Conservation (phyloP, 108 stramenopile species). For the Fragilariopsis cylindrus region DNA sequence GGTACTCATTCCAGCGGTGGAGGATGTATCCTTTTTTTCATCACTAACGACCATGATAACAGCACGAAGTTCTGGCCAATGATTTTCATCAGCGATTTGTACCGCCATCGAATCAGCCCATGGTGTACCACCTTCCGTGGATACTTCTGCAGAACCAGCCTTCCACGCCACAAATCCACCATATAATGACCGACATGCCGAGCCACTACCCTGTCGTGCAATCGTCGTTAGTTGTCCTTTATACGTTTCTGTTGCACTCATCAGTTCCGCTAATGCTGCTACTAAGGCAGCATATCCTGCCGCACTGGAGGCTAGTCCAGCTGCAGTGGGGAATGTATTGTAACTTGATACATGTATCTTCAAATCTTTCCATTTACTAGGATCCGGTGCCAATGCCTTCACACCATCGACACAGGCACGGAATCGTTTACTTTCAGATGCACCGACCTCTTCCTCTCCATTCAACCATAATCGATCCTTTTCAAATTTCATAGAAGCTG, state of each 20-base stretch:
- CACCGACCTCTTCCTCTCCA: constrained; percentile 71
- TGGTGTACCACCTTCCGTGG: constrained; percentile 41
- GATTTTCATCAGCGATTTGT: constrained; percentile 86
- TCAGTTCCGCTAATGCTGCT: constrained; percentile 77
- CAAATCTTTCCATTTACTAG: constrained; percentile 67
- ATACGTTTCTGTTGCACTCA: constrained; percentile 76
- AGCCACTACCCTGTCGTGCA: constrained; percentile 94
- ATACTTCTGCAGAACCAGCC: constrained; percentile 52
- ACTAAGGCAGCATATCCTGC: constrained; percentile 96
- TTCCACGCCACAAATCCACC: constrained; percentile 99
- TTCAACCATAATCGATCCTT: constrained; percentile 96
- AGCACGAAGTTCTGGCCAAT: constrained; percentile 97
- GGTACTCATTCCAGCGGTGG: constrained; percentile 93
- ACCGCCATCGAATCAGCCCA: constrained; percentile 91
- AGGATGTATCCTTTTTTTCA: constrained; percentile 93
- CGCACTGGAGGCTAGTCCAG: constrained; percentile 92
- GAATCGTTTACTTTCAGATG: constrained; percentile 61
- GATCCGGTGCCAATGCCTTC: constrained; percentile 55
- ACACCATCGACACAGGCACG: constrained; percentile 83
- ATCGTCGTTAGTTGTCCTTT: constrained; percentile 88
- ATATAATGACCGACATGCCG: constrained; percentile 92
- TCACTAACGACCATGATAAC: constrained; percentile 93
- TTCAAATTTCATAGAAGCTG: constrained; percentile 64
- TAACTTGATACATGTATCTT: constrained; percentile 84
- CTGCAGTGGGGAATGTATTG: constrained; percentile 98